Percentiles rank a stretch among this genome's conserved stretches.
Evolutionary conservation across 108 stramenopile species (phyloP).

Genomic region (Cyclotella baltica): DNA sequence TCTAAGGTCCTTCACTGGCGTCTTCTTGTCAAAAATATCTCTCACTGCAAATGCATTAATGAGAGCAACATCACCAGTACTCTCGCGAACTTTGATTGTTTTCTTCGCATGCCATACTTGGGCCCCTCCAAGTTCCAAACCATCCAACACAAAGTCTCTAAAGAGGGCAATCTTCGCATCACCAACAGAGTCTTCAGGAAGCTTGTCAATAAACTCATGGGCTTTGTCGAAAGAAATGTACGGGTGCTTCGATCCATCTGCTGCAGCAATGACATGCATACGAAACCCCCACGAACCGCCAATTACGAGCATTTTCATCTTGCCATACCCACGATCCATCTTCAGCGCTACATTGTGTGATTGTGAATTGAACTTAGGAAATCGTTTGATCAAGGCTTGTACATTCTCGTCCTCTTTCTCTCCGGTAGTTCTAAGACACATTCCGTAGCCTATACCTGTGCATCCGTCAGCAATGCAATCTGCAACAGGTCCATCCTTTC

Average conservation of each 20-base stretch:
- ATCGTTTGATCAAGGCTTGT: background rate
- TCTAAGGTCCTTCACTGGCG: background rate
- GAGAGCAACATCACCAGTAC: background rate
- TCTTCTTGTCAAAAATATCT: conserved; percentile 1
- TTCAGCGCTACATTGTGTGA: background rate
- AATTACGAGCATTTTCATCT: background rate
- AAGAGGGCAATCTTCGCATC: background rate
- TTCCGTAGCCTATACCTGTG: background rate
- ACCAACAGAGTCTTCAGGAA: background rate
- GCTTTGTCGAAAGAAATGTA: background rate
- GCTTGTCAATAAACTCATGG: background rate
- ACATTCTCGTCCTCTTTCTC: background rate
- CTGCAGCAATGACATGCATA: background rate
- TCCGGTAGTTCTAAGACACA: background rate
- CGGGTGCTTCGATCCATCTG: background rate
- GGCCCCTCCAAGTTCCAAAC: background rate
- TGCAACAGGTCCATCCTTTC: background rate
- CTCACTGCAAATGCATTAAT: background rate
- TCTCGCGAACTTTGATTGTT: background rate
- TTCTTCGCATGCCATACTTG: background rate
- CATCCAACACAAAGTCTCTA: background rate
- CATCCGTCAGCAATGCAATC: background rate
- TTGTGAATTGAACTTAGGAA: background rate
- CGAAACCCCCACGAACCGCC: background rate
- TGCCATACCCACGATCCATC: background rate